Conservation (phyloP, 2,329 filamentous ascomycete genomes). For the Trichoderma hamatum region DNA sequence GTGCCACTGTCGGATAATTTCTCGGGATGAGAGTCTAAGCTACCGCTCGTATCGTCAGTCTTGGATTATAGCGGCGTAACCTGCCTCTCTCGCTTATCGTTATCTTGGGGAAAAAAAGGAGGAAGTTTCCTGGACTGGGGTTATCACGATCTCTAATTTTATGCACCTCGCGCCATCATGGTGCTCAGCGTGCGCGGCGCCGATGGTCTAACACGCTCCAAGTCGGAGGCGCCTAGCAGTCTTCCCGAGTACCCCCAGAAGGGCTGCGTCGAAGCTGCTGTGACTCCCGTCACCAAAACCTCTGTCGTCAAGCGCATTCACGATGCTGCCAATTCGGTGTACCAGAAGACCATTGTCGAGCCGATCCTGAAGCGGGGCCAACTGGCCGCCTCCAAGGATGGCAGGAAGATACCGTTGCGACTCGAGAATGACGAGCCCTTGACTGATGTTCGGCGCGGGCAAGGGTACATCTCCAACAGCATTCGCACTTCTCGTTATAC, state of each 20-base stretch:
- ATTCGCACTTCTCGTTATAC: constrained; percentile 86
- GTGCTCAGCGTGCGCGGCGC: constrained; percentile 14
- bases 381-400: constrained; percentile 72
- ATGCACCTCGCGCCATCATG: constrained; percentile 24
- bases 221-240: constrained; percentile 4
- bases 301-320: constrained; percentile 30
- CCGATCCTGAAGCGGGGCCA: constrained; percentile 66
- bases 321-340: constrained; percentile 34
- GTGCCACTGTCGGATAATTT: not conserved
- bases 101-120: constrained; percentile 1
- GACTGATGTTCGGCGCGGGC: constrained; percentile 54
- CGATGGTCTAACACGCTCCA: constrained; percentile 12
- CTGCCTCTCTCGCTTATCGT: constrained; percentile 19
- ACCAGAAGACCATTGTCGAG: constrained; percentile 48
- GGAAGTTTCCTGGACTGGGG: not conserved
- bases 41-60: not conserved
- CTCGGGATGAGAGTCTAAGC: constrained; percentile 13
- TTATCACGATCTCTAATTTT: not conserved
- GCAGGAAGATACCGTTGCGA: constrained; percentile 53
- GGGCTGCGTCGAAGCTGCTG: constrained; percentile 15
- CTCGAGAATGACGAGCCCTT: constrained; percentile 46
- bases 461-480: constrained; percentile 58
- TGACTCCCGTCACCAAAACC: constrained; percentile 3
- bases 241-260: constrained; percentile 17
- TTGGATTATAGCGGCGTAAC: constrained; percentile 8